Evolutionary conservation across 2,329 filamentous ascomycete species (phyloP), one percentile per base, ranked within the genome.

Genomic region (Colletotrichum orchidophilum): DNA sequence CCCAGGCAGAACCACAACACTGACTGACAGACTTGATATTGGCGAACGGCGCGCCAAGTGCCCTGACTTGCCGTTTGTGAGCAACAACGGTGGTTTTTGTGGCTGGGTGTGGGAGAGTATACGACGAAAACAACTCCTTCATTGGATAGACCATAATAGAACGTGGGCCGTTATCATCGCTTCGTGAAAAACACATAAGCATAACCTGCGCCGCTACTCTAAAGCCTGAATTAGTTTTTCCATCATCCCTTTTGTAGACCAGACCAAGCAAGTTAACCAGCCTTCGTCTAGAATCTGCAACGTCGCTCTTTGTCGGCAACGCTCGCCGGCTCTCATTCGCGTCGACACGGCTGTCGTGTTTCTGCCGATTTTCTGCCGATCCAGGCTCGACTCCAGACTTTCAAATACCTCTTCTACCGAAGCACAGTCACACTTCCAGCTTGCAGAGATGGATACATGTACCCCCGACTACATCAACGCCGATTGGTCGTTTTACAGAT

Each of bases 401-500:
- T n/a, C n/a, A n/a, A n/a, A n/a, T n/a, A n/a, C n/a, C n/a, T n/a
- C n/a, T n/a, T n/a, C n/a, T n/a, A n/a, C n/a, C n/a, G n/a, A n/a
- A n/a, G n/a, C n/a, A n/a, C n/a, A n/a, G n/a, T n/a, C 59, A 8
- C 33, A 12, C 42, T 6, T 15, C 29, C 7, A 18, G 6, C 1
- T 2, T 33, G 12, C n/a, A n/a, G n/a, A n/a, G n/a, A n/a, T n/a
- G n/a, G n/a, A n/a, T n/a, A n/a, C n/a, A n/a, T 70, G 69, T 26
- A 70, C 39, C 27, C 54, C 64, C 21, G 55, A 63, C 27, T 71
- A 67, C 31, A 59, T 63, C 33, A 50, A 73, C 57, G 63, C 58
- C 18, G 12, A 54, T 1, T 73, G 63, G 58, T 53, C 63, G 3
- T 69, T 70, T 2, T 73, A 73, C 46, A 61, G 62, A 18, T 73